Conservation (phyloP, 495 filamentous ascomycete species). For the Entonaema liquescens region DNA sequence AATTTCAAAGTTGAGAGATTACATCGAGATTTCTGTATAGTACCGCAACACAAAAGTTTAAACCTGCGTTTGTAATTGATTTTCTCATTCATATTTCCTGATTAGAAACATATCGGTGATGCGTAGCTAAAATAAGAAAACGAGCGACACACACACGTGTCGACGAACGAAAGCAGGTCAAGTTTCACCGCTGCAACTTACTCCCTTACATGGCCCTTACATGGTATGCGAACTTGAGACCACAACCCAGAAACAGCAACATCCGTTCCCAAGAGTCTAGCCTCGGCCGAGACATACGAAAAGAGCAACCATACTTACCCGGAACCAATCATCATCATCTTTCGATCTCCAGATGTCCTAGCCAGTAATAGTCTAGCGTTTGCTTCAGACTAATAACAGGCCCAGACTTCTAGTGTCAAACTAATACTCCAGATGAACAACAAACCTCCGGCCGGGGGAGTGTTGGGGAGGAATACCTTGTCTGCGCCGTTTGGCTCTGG, state of each 20-base stretch:
- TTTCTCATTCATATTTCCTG: constrained; percentile 5
- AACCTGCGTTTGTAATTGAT: no score
- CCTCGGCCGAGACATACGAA: constrained; percentile 6
- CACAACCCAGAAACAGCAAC: constrained; percentile 6
- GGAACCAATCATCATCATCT: constrained; percentile 19
- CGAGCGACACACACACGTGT: constrained; percentile 34
- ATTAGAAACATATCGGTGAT: not conserved
- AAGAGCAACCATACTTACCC: constrained; percentile 2
- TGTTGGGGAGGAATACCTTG: constrained; percentile 17
- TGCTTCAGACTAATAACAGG: not conserved
- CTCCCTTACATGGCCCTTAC: not conserved
- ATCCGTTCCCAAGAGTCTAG: constrained; percentile 15
- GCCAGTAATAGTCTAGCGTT: constrained; percentile 10
- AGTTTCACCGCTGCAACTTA: constrained; percentile 24
- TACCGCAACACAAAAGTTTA: no score
- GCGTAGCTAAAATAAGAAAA: constrained; percentile 5
- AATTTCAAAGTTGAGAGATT: not conserved
- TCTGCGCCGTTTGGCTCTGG: constrained; percentile 4
- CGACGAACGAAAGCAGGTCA: constrained; percentile 24
- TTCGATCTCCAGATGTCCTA: constrained; percentile 12
- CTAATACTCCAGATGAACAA: constrained; percentile 2
- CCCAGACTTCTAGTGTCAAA: not conserved
- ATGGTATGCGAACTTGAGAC: constrained; percentile 1
- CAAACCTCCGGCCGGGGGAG: constrained; percentile 6
- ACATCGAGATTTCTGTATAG: not conserved